A percentile compares a stretch with the other conserved stretches of the same genome.
phyloP scores from a whole-genome alignment of 306 rosid genomes.

The Hippophae rhamnoides region DNA sequence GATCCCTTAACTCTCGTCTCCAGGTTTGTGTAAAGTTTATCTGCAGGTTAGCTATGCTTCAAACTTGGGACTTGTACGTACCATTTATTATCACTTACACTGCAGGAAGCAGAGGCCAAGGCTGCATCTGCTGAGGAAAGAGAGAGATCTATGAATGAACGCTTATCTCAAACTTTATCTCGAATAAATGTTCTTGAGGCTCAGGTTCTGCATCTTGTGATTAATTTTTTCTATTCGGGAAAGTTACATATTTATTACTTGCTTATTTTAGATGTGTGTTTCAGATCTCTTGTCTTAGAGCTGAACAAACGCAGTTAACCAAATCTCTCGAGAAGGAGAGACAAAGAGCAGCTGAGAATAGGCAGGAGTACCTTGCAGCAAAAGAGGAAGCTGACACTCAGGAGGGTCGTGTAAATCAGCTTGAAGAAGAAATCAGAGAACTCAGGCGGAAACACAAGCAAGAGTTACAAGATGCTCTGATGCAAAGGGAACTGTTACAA shows the following conservation, averaged over 20 bases:
- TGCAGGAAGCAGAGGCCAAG: constrained; percentile 92
- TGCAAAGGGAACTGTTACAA: constrained; percentile 79
- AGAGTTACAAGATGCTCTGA: constrained; percentile 78
- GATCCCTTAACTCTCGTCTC: constrained; percentile 84
- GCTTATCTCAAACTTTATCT: constrained; percentile 90
- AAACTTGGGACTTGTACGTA: constrained; percentile 5
- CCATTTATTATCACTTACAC: constrained; percentile 26
- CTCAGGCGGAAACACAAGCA: constrained; percentile 81
- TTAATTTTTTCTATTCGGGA: constrained; percentile 12
- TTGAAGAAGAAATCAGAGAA: constrained; percentile 73
- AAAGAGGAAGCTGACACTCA: constrained; percentile 98
- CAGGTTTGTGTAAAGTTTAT: constrained; percentile 46
- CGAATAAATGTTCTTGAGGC: constrained; percentile 98
- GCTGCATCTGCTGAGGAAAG: constrained; percentile 95
- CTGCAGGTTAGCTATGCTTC: constrained; percentile 2
- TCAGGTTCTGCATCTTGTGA: constrained; percentile 56
- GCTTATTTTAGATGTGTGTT: constrained; percentile 30
- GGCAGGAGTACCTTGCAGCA: constrained; percentile 91
- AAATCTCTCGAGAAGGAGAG: constrained; percentile 96
- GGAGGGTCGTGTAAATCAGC: constrained; percentile 89
- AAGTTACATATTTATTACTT: constrained; percentile 6
- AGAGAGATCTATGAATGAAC: constrained; percentile 85
- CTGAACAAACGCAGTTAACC: constrained; percentile 87
- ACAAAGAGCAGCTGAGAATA: constrained; percentile 96
- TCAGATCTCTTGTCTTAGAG: constrained; percentile 95